Evolutionary conservation across 495 filamentous ascomycete species (phyloP).

Genomic region (Xylaria intraflava): DNA sequence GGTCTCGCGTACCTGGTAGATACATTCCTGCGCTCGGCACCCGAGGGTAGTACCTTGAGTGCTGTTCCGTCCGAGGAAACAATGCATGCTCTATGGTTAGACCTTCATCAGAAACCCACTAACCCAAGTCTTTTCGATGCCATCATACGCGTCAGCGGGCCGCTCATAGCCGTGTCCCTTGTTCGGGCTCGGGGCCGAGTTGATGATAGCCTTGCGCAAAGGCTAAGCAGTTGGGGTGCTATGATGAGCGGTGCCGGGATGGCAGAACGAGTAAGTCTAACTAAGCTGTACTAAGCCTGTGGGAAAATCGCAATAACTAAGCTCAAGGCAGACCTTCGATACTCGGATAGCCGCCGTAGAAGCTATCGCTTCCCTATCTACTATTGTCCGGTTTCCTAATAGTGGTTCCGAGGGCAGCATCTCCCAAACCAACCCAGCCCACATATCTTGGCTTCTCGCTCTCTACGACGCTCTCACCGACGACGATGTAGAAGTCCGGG

Average conservation of each 20-base stretch:
- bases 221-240: conserved; percentile 34
- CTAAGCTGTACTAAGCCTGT: background rate
- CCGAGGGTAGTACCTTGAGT: background rate
- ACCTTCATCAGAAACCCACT: conserved; percentile 27
- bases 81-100: conserved; percentile 24
- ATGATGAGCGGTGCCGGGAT: conserved; percentile 38
- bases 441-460: conserved; percentile 37
- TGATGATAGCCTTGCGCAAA: conserved; percentile 11
- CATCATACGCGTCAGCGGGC: conserved; percentile 39
- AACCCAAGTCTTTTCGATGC: conserved; percentile 41
- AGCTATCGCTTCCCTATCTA: conserved; percentile 32
- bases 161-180: conserved; percentile 29
- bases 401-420: conserved; percentile 19
- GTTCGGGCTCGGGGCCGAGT: conserved; percentile 1
- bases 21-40: conserved; percentile 6
- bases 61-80: conserved; percentile 17
- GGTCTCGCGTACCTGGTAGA: conserved; percentile 34
- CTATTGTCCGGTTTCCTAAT: conserved; percentile 15
- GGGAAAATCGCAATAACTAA: conserved; percentile 5
- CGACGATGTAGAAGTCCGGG: conserved; percentile 83
- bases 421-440: conserved; percentile 7
- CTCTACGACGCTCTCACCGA: conserved; percentile 64
- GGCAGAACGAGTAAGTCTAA: conserved; percentile 37
- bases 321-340: conserved; percentile 51
- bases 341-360: conserved; percentile 53